These are phyloP conservation scores for Pulicaria dysenterica DNA, from an alignment of 129 eudicot species.

Conservation along the genomic window DNA sequence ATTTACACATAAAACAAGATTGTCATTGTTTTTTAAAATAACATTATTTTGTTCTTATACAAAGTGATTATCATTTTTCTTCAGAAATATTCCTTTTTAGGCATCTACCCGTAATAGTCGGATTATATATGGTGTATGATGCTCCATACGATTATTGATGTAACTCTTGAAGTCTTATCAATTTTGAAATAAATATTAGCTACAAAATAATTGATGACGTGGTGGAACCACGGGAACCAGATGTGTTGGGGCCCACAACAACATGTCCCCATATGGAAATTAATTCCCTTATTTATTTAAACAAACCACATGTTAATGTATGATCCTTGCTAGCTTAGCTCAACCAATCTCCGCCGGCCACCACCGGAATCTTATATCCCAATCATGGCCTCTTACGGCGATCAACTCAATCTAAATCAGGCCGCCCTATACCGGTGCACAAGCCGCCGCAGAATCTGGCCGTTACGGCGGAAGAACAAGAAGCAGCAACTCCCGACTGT, in stretches of 20 bases:
- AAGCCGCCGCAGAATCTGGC: constrained; percentile 38
- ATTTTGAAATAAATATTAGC: background rate
- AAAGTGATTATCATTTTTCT: no score
- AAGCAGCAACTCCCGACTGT: constrained; percentile 48
- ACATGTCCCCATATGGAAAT: constrained; percentile 30
- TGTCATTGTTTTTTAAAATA: no score
- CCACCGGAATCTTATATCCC: constrained; percentile 33
- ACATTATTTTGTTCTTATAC: no score
- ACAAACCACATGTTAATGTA: constrained; percentile 4
- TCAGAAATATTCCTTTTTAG: no score
- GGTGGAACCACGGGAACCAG: constrained; percentile 24
- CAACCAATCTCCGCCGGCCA: constrained; percentile 22
- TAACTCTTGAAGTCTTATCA: constrained; percentile 16
- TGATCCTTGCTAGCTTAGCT: no score
- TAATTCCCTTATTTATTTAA: constrained; percentile 2
- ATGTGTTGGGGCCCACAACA: constrained; percentile 30
- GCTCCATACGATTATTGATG: constrained; percentile 2
- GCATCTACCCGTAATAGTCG: no score
- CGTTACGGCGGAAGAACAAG: constrained; percentile 38
- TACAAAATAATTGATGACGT: constrained; percentile 19
- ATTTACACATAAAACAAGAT: no score
- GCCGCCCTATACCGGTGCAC: constrained; percentile 9
- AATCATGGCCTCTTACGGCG: background rate
- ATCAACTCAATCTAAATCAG: background rate
- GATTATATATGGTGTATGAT: background rate